A percentile compares a stretch with the other conserved stretches of the same genome.
phyloP scores from a whole-genome alignment of 306 rosid species.

The Cicer judaicum region DNA sequence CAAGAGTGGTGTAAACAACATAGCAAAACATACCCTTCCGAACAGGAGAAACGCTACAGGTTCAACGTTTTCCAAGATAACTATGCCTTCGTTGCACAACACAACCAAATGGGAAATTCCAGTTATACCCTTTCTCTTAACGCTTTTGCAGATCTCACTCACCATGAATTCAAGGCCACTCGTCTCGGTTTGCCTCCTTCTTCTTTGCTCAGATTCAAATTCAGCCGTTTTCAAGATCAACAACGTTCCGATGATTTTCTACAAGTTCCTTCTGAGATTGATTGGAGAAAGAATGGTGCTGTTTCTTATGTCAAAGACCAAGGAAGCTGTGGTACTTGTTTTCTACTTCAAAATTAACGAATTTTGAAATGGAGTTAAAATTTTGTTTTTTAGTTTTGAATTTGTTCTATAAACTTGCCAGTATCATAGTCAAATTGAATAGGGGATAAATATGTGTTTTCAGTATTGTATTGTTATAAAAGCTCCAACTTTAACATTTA shows the following conservation, averaged over 20 bases:
- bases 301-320: conserved; percentile 85
- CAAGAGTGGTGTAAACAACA: conserved; percentile 71
- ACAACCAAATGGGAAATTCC: conserved; percentile 60
- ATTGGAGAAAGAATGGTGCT: conserved; percentile 82
- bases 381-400: too few relatives aligned
- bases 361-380: too few relatives aligned
- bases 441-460: too few relatives aligned
- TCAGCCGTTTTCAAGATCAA: conserved; percentile 31
- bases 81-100: conserved; percentile 58
- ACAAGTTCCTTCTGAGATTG: conserved; percentile 70
- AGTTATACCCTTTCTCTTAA: conserved; percentile 73
- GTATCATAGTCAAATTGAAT: not conserved
- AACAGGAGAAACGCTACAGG: conserved; percentile 63
- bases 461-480: too few relatives aligned
- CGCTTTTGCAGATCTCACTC: conserved; percentile 83
- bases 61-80: conserved; percentile 71
- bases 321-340: conserved; percentile 73
- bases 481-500: too few relatives aligned
- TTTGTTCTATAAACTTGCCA: not conserved
- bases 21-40: conserved; percentile 66
- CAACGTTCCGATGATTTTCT: conserved; percentile 3
- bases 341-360: not conserved
- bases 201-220: conserved; percentile 44
- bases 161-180: conserved; percentile 79
- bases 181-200: conserved; percentile 70